Base-by-base conservation (phyloP, 139 green algal genomes). In the Tetratostichococcus sp. region DNA sequence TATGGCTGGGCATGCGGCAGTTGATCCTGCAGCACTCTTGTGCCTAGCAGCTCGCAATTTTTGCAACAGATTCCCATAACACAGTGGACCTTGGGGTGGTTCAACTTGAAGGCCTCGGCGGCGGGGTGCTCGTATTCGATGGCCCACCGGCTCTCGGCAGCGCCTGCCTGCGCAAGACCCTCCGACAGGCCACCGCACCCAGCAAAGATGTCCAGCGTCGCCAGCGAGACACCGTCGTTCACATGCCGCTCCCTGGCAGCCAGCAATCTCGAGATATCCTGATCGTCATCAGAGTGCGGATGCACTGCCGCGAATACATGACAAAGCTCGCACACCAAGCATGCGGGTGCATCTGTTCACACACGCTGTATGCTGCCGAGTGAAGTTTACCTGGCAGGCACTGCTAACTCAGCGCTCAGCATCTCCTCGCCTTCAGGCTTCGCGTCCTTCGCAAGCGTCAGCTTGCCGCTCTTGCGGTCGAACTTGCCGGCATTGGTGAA, bases 201-300 rank as follows among this genome's bases (percentile, higher is more conserved):
- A 1, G 94, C 94, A 90, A 98, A 98, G 73, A 98, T 98, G 86
- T 98, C 94, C 91, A 98, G 85, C 5, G 93, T 96, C 8, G 33
- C 65, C 66, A 96, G 80, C 5, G 82, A 67, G 17, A 88, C 67
- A 73, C 75, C 77, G 33, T 91, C 80, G 76, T 85, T 62, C 14
- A 26, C 50, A 17, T 62, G 65, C 31, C 34, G 67, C n/a, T 43
- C 39, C 67, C 50, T 62, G 50, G 6, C 8, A 11, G 39, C 8
- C 50, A 62, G 50, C 19, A 26, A 26, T 8, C 50, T n/a, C 50
- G 19, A 62, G 2, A 26, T 50, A 50, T 50, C n/a, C n/a, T n/a
- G n/a, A n/a, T n/a, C n/a, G n/a, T n/a, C n/a, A n/a, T n/a, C n/a
- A n/a, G n/a, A n/a, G n/a, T n/a, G n/a, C n/a, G n/a, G n/a, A n/a